Conservation (phyloP, 805 yeast species). For the Wickerhamomyces ciferrii region DNA sequence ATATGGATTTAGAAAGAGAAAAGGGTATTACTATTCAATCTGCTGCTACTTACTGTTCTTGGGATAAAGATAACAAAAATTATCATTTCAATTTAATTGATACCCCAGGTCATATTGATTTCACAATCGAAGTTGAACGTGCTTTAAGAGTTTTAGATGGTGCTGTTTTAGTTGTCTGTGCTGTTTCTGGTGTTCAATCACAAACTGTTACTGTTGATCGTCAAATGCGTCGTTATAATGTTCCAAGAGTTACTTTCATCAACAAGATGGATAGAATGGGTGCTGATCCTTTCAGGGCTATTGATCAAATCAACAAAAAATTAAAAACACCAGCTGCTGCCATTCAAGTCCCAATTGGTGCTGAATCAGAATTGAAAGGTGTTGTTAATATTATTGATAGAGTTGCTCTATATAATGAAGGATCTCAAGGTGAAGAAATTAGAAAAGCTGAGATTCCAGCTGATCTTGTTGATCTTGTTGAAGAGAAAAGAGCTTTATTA, state of each 20-base stretch:
- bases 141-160: constrained; percentile 98
- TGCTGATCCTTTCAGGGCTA: constrained; percentile 92
- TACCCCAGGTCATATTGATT: constrained; percentile 98
- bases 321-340: constrained; percentile 95
- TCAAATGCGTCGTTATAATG: constrained; percentile 97
- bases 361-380: constrained; percentile 81
- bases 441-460: constrained; percentile 69
- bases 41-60: constrained; percentile 97
- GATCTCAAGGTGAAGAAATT: constrained; percentile 80
- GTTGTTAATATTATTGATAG: constrained; percentile 87
- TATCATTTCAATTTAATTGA: constrained; percentile 94
- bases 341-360: constrained; percentile 95
- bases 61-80: constrained; percentile 68
- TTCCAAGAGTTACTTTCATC: constrained; percentile 92
- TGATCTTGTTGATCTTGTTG: constrained; percentile 75
- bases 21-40: constrained; percentile 98
- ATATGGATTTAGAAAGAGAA: constrained; percentile 97
- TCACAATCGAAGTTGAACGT: constrained; percentile 97
- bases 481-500: constrained; percentile 79
- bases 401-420: constrained; percentile 85
- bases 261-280: constrained; percentile 99
- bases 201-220: constrained; percentile 98
- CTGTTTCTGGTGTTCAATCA: constrained; percentile 97
- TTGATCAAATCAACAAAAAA: constrained; percentile 84
- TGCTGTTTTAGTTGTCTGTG: constrained; percentile 97